Evolutionary conservation across 192 early-diverging fungal species (phyloP).

Genomic region (Coemansia sp.): DNA sequence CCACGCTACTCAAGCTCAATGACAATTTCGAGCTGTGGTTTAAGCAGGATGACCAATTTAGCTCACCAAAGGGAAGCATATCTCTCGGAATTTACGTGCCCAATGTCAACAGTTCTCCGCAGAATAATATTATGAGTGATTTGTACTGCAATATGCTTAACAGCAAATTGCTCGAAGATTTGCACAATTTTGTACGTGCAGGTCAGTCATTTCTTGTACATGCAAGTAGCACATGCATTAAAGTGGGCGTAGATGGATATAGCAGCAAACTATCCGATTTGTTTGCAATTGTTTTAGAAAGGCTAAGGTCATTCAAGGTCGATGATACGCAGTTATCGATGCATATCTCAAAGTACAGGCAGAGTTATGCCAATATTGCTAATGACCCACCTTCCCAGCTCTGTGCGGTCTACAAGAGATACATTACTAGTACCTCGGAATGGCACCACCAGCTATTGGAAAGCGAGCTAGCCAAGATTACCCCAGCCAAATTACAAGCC

Average conservation of each 20-base stretch:
- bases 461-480: background rate
- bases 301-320: background rate
- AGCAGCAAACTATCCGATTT: background rate
- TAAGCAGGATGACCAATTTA: slow-evolving; percentile 88
- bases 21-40: slow-evolving; percentile 75
- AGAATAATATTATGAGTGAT: background rate
- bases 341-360: background rate
- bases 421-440: background rate
- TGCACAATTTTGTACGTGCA: background rate
- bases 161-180: slow-evolving; percentile 62
- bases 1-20: slow-evolving; percentile 15
- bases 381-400: background rate
- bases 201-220: background rate
- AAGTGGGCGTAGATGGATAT: background rate
- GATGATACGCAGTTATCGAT: background rate
- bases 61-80: slow-evolving; percentile 74
- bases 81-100: background rate
- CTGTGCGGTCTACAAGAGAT: background rate
- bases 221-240: slow-evolving; percentile 65
- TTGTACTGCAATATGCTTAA: slow-evolving; percentile 63
- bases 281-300: background rate
- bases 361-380: background rate
- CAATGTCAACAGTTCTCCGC: background rate
- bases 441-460: slow-evolving; percentile 3
- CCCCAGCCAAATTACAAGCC: slow-evolving; percentile 10